Percentiles rank a stretch among this genome's conserved stretches.
These are phyloP conservation scores for Neurospora sp. DNA, from an alignment of 495 filamentous ascomycete genomes.

Conservation along the genomic window DNA sequence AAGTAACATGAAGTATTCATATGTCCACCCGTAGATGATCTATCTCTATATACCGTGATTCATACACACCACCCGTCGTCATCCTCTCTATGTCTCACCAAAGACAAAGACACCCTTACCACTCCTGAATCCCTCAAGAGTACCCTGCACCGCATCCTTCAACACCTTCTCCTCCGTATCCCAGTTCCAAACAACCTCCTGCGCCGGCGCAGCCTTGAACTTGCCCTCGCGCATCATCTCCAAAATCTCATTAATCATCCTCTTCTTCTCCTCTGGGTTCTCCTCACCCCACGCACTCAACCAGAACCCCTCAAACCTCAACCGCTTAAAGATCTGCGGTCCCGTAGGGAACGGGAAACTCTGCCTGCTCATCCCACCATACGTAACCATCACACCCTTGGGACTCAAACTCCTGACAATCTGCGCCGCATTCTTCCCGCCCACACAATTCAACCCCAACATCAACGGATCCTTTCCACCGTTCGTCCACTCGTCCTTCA, in stretches of 20 bases:
- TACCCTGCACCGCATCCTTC: conserved; percentile 64
- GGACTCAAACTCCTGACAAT: conserved; percentile 58
- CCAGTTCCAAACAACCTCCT: conserved; percentile 71
- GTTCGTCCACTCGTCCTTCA: conserved; percentile 57
- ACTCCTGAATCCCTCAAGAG: conserved; percentile 65
- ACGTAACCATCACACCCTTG: conserved; percentile 74
- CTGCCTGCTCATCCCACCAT: conserved; percentile 88
- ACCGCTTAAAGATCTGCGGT: conserved; percentile 80
- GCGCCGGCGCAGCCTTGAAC: conserved; percentile 72
- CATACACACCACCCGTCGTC: not conserved
- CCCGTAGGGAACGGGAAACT: conserved; percentile 68
- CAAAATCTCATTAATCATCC: conserved; percentile 72
- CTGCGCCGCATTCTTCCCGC: conserved; percentile 68
- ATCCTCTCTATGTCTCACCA: conserved; percentile 18
- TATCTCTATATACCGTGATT: not conserved
- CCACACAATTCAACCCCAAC: conserved; percentile 87
- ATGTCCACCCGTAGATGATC: not conserved
- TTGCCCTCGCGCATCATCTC: conserved; percentile 59
- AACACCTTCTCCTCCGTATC: conserved; percentile 60
- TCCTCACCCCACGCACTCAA: conserved; percentile 78
- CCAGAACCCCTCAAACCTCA: conserved; percentile 89
- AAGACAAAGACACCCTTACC: conserved; percentile 92
- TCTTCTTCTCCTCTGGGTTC: conserved; percentile 62
- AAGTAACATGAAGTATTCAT: not conserved
- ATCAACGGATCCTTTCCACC: conserved; percentile 57